Evolutionary conservation across 305 asterid genomes (phyloP).

Genomic region (Rubia tinctorum): DNA sequence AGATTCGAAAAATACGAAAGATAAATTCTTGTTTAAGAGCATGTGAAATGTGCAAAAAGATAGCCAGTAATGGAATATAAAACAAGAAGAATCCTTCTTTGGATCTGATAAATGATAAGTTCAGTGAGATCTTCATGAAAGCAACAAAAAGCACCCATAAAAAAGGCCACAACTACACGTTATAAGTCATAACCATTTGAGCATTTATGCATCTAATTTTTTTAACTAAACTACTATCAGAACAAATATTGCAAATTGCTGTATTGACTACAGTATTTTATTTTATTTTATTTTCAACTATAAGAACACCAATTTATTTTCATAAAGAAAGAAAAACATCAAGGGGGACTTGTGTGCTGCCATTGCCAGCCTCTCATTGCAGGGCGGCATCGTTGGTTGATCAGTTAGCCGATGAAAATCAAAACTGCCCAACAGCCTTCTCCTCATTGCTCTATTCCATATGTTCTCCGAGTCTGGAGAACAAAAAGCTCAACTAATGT

Average conservation of each 20-base stretch:
- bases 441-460: conserved; percentile 1
- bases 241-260: neutral
- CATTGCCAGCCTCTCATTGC: conserved; percentile 1
- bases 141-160: neutral
- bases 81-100: neutral
- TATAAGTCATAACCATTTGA: neutral
- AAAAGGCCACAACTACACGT: neutral
- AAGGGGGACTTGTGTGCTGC: neutral
- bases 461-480: neutral
- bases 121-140: neutral
- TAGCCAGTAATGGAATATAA: neutral
- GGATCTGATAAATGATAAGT: neutral
- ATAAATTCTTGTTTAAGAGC: neutral
- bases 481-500: neutral
- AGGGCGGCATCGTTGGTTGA: neutral
- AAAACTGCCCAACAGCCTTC: neutral
- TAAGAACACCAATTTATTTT: no score
- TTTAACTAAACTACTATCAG: neutral
- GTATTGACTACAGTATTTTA: no score
- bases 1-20: neutral
- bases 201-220: neutral
- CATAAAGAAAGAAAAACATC: no score
- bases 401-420: neutral
- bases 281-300: no score
- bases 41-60: neutral